Evolutionary conservation across 345 rosid species (phyloP).

Genomic region (Eutrema yunnanense): DNA sequence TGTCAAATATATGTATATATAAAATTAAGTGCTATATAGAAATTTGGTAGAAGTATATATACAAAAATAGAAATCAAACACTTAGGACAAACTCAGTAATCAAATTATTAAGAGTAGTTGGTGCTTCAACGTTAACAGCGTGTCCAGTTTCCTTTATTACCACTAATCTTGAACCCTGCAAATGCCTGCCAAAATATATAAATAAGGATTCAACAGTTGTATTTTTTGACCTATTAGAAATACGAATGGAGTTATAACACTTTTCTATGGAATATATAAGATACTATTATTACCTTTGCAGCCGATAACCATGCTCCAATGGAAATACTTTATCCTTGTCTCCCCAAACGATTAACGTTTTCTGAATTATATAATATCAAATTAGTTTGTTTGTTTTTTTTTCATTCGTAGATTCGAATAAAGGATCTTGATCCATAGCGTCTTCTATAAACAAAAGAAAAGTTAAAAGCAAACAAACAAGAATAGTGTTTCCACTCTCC

Average conservation of each 20-base stretch:
- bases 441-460: background rate
- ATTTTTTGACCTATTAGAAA: too few species aligned
- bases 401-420: constrained; percentile 4
- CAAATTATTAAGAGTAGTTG: constrained; percentile 41
- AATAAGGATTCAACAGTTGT: background rate
- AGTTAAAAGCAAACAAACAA: background rate
- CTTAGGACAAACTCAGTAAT: constrained; percentile 48
- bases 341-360: constrained; percentile 74
- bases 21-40: background rate
- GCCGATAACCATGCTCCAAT: constrained; percentile 45
- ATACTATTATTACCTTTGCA: constrained; percentile 42
- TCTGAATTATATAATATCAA: constrained; percentile 31
- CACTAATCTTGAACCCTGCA: constrained; percentile 57
- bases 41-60: background rate
- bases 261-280: too few species aligned
- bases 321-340: constrained; percentile 75
- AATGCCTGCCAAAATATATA: constrained; percentile 32
- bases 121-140: constrained; percentile 65
- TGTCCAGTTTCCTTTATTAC: constrained; percentile 62
- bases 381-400: background rate
- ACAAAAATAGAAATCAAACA: constrained; percentile 1
- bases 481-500: constrained; percentile 11
- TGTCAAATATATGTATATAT: background rate
- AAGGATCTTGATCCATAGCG: background rate
- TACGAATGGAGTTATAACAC: too few species aligned